Base-by-base conservation (phyloP, 208 protist species). In the Wallacemonas rigidus region DNA sequence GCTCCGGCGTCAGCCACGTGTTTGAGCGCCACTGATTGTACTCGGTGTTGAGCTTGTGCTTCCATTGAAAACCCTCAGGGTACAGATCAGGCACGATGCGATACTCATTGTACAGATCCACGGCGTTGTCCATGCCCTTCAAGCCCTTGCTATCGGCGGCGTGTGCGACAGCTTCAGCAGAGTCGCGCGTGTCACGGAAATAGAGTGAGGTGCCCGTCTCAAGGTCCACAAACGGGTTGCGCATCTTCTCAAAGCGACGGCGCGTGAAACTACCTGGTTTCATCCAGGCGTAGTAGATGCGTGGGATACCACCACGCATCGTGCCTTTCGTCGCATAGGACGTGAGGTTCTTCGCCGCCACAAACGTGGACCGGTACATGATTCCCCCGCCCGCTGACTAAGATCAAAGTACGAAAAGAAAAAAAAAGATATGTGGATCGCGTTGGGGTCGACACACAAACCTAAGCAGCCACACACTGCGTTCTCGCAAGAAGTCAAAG, bases 11-110 rank as follows among this genome's bases (percentile, higher is more conserved):
- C 57, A 96, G 76, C 93, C 93, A 97, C 51, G 93, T 97, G 83
- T 96, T 97, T 47, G 89, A 95, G 77, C 93, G 89, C 91, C 93
- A 97, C 79, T 97, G 93, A 58, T 97, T 97, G 79, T 97, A 97
- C 83, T 97, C 91, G 0, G 91, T 95, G 71, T 97, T 97, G 15
- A 97, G 79, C 74, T 96, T 96, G 81, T 97, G 93, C 75, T 96
- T 96, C 90, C 91, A 97, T 61, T 96, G 89, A 77, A 97, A 97
- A 26, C 93, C 93, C 67, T 97, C 91, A 2, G 93, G 93, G 72
- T 97, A 97, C 43, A 97, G 81, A 74, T 97, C 93, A 4, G 93
- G 93, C 12, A 97, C 93, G 67, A 97, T 95, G 53, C 87, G 90
- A 78, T 97, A 96, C 85, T 97, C 93, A 78, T 96, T 97, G 81